These are phyloP conservation scores for Adenanthera pavonina DNA, from an alignment of 306 rosid species.

Conservation along the genomic window DNA sequence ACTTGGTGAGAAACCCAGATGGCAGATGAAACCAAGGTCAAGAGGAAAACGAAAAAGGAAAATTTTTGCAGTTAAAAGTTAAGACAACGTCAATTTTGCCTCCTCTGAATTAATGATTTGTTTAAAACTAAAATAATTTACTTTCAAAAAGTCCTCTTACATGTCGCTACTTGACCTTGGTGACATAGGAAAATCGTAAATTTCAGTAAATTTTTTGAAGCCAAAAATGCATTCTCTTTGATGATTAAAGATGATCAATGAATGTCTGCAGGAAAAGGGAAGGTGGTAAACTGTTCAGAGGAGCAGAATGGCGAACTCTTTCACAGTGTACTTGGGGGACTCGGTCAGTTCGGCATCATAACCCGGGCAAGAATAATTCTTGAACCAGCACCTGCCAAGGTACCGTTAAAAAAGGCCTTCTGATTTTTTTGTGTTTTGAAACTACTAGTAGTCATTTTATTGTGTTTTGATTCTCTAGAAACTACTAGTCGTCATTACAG, in stretches of 20 bases:
- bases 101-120: constrained; percentile 31
- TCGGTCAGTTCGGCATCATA: constrained; percentile 30
- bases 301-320: constrained; percentile 31
- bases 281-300: constrained; percentile 25
- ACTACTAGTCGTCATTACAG: too few species aligned
- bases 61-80: background rate
- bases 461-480: too few species aligned
- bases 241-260: constrained; percentile 26
- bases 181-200: background rate
- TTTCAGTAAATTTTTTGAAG: background rate
- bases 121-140: constrained; percentile 8
- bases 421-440: constrained; percentile 7
- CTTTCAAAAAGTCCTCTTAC: background rate
- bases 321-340: constrained; percentile 29
- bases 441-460: background rate
- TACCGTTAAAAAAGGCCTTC: constrained; percentile 6
- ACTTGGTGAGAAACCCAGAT: constrained; percentile 12
- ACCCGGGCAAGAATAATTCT: constrained; percentile 16
- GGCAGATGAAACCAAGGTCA: constrained; percentile 29
- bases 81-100: constrained; percentile 34
- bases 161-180: background rate
- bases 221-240: background rate
- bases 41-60: background rate
- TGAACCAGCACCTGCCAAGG: constrained; percentile 22
- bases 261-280: constrained; percentile 31